Evolutionary conservation across 305 asterid genomes (phyloP), one percentile per base, ranked within the genome.

Genomic region (Rubia balearica): DNA sequence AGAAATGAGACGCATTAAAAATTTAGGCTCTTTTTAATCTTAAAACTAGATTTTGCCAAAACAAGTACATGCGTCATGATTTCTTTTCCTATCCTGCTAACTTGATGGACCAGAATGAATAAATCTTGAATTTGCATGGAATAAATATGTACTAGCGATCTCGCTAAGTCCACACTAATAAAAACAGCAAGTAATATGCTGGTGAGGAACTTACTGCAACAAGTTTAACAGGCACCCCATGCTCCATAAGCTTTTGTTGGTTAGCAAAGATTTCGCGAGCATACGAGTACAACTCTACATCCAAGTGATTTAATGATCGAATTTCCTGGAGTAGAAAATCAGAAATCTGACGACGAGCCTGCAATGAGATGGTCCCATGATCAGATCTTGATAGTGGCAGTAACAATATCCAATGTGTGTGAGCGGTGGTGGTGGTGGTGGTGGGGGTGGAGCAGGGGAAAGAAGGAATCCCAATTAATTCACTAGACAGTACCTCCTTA

Each of bases 221-320:
- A 72, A 61, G 77, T 75, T 64, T 63, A 65, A 41, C 78, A 56
- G 77, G 83, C 62, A 69, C 68, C 81, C 79, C 68, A 71, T n/a
- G 88, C 68, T 57, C 6, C 56, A 49, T 70, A 73, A 21, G 88
- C 68, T 59, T 68, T 62, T 80, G 86, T 76, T 87, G 96, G 87
- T 81, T 85, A 49, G 60, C 73, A 75, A 93, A 93, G 72, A 93
- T 83, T 71, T 66, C 71, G 66, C 78, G 88, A 71, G 91, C 97
- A 74, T 93, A 93, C 60, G 81, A 81, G 71, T 91, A 91, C 71
- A 91, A 89, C 81, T 91, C 90, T 71, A 87, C 67, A 41, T 93
- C 98, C 24, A 93, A 85, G 82, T 72, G 82, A 78, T 91, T 93
- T 41, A 93, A 87, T 68, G 84, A 85, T 62, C 78, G 73, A 22